Evolutionary conservation across 129 eudicot species (phyloP), one percentile per base, ranked within the genome.

Genomic region (Apium graveolens): DNA sequence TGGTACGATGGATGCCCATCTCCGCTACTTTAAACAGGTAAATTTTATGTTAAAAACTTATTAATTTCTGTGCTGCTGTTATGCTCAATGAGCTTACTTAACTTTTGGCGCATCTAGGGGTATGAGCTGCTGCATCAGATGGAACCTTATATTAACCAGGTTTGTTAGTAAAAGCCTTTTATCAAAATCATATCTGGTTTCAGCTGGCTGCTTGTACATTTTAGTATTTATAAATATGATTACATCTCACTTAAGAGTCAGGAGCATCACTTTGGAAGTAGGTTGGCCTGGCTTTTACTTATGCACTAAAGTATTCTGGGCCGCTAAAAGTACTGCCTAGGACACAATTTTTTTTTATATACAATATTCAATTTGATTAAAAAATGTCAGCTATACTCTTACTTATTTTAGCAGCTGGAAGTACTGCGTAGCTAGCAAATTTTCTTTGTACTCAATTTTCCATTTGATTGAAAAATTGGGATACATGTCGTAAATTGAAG

Each of bases 141-240:
- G 98, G 98, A 94, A 83, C 98, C 98, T n/a, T 94, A 94, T 77
- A 94, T 94, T 49, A 94, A 91, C 78, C 98, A 94, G 98, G 98
- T 91, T 75, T 70, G 84, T 81, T 20, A 42, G 16, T 82, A 37
- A 17, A 78, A 39, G 75, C 79, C 70, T 81, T 81, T 32, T 35
- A n/a, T 55, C 31, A 42, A 34, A 42, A 21, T 79, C 46, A 34
- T n/a, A 65, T 29, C 21, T 43, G 31, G 76, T 57, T 60, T 75
- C 57, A 9, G 63, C 71, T 71, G 60, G 34, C 29, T 38, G 26
- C 35, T 43, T 44, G 29, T 13, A 44, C 44, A 73, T 57, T 17
- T 41, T 65, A 41, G 45, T 78, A 5, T 38, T 1, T 53, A n/a
- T 57, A 51, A 51, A 51, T 57, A 7, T 31, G 29, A 55, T 55